Evolutionary conservation across 768 basidiomycete genomes (phyloP).

Genomic region (Artomyces pyxidatus): DNA sequence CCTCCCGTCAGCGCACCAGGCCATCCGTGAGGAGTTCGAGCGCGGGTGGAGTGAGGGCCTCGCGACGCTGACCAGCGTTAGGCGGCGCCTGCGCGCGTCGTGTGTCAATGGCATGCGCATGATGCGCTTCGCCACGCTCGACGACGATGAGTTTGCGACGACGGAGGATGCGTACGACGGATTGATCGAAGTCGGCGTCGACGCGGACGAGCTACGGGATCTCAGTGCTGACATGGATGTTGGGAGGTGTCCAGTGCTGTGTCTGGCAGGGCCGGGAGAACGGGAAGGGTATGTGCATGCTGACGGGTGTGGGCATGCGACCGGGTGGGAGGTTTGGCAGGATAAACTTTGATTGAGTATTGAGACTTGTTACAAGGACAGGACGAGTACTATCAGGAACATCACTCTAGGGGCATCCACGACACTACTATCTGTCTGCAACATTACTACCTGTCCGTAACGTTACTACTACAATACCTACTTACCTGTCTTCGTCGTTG

Average conservation of each 20-base stretch:
- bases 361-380: too few relatives aligned
- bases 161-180: slow-evolving; percentile 21
- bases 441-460: too few relatives aligned
- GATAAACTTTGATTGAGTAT: slow-evolving; percentile 21
- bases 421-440: too few relatives aligned
- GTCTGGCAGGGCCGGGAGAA: slow-evolving; percentile 29
- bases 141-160: slow-evolving; percentile 10
- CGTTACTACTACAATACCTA: too few relatives aligned
- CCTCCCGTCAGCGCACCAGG: slow-evolving; percentile 27
- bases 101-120: slow-evolving; percentile 38
- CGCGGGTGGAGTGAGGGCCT: slow-evolving; percentile 59
- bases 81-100: slow-evolving; percentile 36
- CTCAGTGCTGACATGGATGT: slow-evolving; percentile 7
- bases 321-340: slow-evolving; percentile 25
- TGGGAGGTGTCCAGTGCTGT: slow-evolving; percentile 26
- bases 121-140: slow-evolving; percentile 30
- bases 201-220: slow-evolving; percentile 22
- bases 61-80: slow-evolving; percentile 39
- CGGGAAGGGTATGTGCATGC: slow-evolving; percentile 22
- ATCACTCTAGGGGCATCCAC: too few relatives aligned
- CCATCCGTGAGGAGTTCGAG: slow-evolving; percentile 44
- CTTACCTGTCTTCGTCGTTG: too few relatives aligned
- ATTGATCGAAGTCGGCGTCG: slow-evolving; percentile 23
- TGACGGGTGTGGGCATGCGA: slow-evolving; percentile 31
- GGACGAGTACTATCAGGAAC: too few relatives aligned